Percentiles rank a stretch among this genome's conserved stretches.
Conservation (phyloP, 129 eudicot species). For the Pulicaria dysenterica region DNA sequence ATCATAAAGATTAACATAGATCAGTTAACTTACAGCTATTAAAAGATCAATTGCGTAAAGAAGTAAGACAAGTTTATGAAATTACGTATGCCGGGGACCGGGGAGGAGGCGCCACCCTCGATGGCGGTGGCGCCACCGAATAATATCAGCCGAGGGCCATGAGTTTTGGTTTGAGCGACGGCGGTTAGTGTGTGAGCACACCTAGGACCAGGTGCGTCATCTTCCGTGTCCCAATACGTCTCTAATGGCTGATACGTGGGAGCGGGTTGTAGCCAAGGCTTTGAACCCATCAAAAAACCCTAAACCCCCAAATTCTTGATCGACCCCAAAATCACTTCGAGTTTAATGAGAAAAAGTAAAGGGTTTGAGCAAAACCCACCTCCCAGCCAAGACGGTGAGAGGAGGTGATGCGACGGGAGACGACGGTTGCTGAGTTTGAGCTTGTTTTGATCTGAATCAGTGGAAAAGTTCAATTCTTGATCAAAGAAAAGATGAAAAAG, state of each 20-base stretch:
- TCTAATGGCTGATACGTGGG: slow-evolving; percentile 61
- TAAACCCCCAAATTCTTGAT: background rate
- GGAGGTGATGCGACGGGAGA: background rate
- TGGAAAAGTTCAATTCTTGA: background rate
- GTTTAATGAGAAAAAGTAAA: background rate
- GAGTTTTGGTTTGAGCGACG: slow-evolving; percentile 76
- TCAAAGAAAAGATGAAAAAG: background rate
- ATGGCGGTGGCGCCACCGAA: slow-evolving; percentile 98
- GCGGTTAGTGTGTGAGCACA: slow-evolving; percentile 94
- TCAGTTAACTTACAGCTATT: background rate
- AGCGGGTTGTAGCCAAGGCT: slow-evolving; percentile 85
- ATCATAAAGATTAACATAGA: slow-evolving; percentile 7
- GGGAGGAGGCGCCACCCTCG: slow-evolving; percentile 72
- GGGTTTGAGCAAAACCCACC: background rate
- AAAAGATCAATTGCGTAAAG: background rate
- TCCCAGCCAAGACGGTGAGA: background rate
- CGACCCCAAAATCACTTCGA: slow-evolving; percentile 19
- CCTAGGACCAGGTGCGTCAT: slow-evolving; percentile 89
- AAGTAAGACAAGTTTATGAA: background rate
- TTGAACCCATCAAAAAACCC: slow-evolving; percentile 68
- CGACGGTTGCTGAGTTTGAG: background rate
- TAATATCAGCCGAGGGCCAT: slow-evolving; percentile 83
- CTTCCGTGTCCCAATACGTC: slow-evolving; percentile 70
- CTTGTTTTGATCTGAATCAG: background rate
- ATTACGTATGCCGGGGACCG: slow-evolving; percentile 78